Base-by-base conservation (phyloP, 495 filamentous ascomycete genomes). In the Penicillium alfredii region DNA sequence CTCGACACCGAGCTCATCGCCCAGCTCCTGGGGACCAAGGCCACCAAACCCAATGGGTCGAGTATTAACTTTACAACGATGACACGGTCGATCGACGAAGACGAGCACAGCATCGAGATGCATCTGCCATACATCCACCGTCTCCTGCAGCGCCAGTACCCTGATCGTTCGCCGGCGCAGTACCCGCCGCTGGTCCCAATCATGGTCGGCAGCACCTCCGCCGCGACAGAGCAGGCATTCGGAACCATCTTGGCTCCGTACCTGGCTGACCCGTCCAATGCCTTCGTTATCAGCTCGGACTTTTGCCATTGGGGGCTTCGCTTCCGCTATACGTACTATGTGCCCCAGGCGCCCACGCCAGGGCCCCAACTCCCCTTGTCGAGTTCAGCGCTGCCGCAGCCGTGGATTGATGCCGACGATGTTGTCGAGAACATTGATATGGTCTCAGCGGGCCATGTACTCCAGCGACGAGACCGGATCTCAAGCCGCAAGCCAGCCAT, bases 101-200 rank as follows among this genome's bases (percentile, higher is more conserved):
- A 77, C 20, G 92, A 99, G 59, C 92, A 99, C 62, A 94, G 86
- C 34, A 78, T 97, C 15, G 93, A 97, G 63, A 94, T 97, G 80
- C 92, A 99, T 47, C 70, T 96, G 0, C 92, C 92, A 2, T 97
- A 92, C 53, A 80, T 97, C 45, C 86, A 92, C 73, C 88, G 90
- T 58, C 77, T 89, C 27, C 66, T 72, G 11, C 64, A 69, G 45
- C 49, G 63, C 9, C 61, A 68, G 31, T 55, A 63, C 38, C 66
- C 68, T 0, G 45, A 58, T 23, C 48, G 48, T 2, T 45, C 60
- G 6, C 49, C 57, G 4, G 55, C 63, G 11, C 53, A 73, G 28
- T 86, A 83, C 53, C 86, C 88, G 1, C 76, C 73, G 6, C 71
- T 99, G 15, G 72, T 94, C 6, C 92, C 92, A 2, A 87, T 97